phyloP scores from a whole-genome alignment of 441 rosid genomes.

The Populus tomentosa region DNA sequence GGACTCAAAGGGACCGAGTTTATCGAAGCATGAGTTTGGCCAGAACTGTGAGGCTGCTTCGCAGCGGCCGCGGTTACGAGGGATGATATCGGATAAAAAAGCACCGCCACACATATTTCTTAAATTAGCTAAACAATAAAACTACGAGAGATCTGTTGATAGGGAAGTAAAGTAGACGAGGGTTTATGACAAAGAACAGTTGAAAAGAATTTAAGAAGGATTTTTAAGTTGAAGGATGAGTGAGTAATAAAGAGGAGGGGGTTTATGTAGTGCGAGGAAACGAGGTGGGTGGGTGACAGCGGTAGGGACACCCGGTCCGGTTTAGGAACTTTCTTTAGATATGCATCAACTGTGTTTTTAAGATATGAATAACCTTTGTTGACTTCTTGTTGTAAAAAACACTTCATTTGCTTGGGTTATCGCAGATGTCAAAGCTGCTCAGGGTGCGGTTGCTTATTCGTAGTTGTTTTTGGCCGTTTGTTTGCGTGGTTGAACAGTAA shows the following conservation, averaged over 20 bases:
- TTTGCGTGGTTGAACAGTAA: too few species aligned
- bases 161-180: neutral
- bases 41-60: constrained; percentile 39
- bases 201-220: constrained; percentile 9
- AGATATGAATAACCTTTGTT: neutral
- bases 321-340: constrained; percentile 18
- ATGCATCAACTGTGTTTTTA: neutral
- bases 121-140: neutral
- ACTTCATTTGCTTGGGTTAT: neutral
- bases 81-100: constrained; percentile 40
- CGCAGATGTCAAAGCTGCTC: neutral
- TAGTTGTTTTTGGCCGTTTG: too few species aligned
- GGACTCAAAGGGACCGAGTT: constrained; percentile 21
- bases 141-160: neutral
- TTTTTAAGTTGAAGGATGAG: neutral
- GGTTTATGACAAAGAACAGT: neutral
- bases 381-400: neutral
- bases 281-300: constrained; percentile 5
- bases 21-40: constrained; percentile 32
- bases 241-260: neutral
- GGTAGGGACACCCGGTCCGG: neutral
- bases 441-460: too few species aligned
- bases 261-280: neutral
- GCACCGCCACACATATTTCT: constrained; percentile 70
- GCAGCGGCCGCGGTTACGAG: constrained; percentile 32